phyloP scores from a whole-genome alignment of 2,329 filamentous ascomycete genomes.

The Exophiala viscosa region DNA sequence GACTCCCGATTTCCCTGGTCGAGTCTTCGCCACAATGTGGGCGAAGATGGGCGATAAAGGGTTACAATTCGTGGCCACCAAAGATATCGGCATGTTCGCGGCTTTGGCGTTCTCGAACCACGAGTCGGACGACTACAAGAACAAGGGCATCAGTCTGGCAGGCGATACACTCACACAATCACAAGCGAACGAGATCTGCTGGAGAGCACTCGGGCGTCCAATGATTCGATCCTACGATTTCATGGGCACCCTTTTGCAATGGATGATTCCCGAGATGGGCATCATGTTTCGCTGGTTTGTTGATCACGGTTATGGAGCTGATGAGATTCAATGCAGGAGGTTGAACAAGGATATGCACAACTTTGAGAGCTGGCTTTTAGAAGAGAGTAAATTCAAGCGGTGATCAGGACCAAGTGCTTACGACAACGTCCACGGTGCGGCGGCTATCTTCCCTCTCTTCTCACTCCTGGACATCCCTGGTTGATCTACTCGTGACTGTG shows the following conservation, averaged over 20 bases:
- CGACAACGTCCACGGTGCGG: background rate
- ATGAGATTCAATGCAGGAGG: slow-evolving; percentile 42
- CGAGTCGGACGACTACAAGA: slow-evolving; percentile 39
- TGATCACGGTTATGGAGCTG: slow-evolving; percentile 45
- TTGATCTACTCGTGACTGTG: too few relatives aligned
- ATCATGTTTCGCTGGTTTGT: slow-evolving; percentile 53
- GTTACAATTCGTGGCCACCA: slow-evolving; percentile 42
- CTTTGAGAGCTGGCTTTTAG: slow-evolving; percentile 48
- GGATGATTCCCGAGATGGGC: slow-evolving; percentile 36
- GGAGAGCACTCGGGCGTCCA: slow-evolving; percentile 43
- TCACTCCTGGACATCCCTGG: too few relatives aligned
- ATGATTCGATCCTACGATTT: slow-evolving; percentile 36
- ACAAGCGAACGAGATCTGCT: slow-evolving; percentile 45
- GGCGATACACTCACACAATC: slow-evolving; percentile 51
- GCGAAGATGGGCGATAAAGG: slow-evolving; percentile 41
- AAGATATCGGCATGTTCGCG: slow-evolving; percentile 53
- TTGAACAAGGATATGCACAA: slow-evolving; percentile 46
- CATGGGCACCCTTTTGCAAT: slow-evolving; percentile 18
- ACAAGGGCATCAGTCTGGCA: slow-evolving; percentile 47
- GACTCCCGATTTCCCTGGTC: slow-evolving; percentile 44
- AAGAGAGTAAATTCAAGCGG: slow-evolving; percentile 42
- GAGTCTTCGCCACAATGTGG: slow-evolving; percentile 47
- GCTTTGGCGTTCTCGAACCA: slow-evolving; percentile 48
- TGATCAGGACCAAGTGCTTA: slow-evolving; percentile 6
- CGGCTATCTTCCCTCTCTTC: too few relatives aligned